Base-by-base conservation (phyloP, 176 grass and related monocot species). In the Lolium rigidum region DNA sequence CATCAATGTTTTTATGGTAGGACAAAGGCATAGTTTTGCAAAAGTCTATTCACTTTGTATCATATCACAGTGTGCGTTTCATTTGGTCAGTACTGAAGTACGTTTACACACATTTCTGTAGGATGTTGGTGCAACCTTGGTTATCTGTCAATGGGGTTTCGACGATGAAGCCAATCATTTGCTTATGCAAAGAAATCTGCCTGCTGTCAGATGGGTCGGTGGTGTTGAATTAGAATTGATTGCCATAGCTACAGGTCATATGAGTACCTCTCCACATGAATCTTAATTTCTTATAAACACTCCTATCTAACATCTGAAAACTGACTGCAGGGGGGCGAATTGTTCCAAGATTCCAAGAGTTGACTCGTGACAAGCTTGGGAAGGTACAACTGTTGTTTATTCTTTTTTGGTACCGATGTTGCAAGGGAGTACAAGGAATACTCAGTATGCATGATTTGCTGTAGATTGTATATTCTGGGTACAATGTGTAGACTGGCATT, bases 171-270 rank as follows among this genome's bases (percentile, higher is more conserved):
- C 95, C 84, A 98, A 95, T 76, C 95, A 98, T 92, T 74, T 98
- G 15, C 79, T 98, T 77, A 89, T 98, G 93, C 87, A 95, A 31
- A 88, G 95, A 77, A 92, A 98, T 95, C 73, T 98, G 49, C 95
- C 95, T 8, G 95, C 95, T 89, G 93, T 98, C 72, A 98, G 95
- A 92, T 98, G 95, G 95, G 91, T 98, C 85, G 95, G 95, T 83
- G 95, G 95, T 63, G 95, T 98, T 82, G 95, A 98, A 89, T 80
- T 98, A 83, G 95, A 98, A 79, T 90, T 98, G 87, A 95, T 98
- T 88, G 95, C 95, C 82, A 98, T 98, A 73, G 95, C 95, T 65
- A 98, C 93, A 90, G 95, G 93, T 98, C 22, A 55, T 10, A 71
- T 60, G 25, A 44, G 21, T 87, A 62, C 37, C 60, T 84, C 26